Base-by-base conservation (phyloP, 805 yeast genomes). In the Wickerhamomyces alni region DNA sequence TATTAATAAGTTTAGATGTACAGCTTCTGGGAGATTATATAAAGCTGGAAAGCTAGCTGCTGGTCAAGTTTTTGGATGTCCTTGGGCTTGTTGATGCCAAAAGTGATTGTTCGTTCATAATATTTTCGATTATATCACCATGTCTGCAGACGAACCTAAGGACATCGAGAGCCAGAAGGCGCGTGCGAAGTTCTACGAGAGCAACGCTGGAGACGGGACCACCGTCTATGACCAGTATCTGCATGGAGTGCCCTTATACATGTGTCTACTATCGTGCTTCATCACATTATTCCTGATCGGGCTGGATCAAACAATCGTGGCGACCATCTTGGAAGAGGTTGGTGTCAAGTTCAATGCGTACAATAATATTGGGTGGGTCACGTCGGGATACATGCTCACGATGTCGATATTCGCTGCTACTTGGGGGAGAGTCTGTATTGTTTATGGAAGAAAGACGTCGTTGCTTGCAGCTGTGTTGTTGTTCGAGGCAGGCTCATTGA, bases 401-500 rank as follows among this genome's bases (percentile, higher is more conserved):
- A 66, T 71, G 63, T 76, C 80, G 2, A 63, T 71, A 21, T 58
- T 75, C 22, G 65, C 75, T 2, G 73, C 78, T 13, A 54, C 74
- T n/a, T 79, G 80, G 69, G 84, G 84, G 13, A 68, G 72, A 31
- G 37, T 77, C 2, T 67, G 81, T 10, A 70, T 77, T 28, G 70
- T 75, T 1, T 67, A 74, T 52, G 87, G 85, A 8, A 65, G 34
- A 36, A 42, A 42, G 19, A 22, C 33, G 8, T 30, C 47, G 6
- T 7, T 48, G 6, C 28, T 48, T 2, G 27, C 35, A 8, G 38
- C 46, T 12, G 29, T 48, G 6, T 25, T 42, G 7, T 21, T 82
- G 2, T 81, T 82, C 52, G 79, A 77, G 51, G 57, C 71, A 4
- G 89, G 89, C 1, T 78, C 86, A 1, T 61, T 80, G 39, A 59